Conservation (phyloP, 2,329 filamentous ascomycete genomes). For the Alternaria longipes region DNA sequence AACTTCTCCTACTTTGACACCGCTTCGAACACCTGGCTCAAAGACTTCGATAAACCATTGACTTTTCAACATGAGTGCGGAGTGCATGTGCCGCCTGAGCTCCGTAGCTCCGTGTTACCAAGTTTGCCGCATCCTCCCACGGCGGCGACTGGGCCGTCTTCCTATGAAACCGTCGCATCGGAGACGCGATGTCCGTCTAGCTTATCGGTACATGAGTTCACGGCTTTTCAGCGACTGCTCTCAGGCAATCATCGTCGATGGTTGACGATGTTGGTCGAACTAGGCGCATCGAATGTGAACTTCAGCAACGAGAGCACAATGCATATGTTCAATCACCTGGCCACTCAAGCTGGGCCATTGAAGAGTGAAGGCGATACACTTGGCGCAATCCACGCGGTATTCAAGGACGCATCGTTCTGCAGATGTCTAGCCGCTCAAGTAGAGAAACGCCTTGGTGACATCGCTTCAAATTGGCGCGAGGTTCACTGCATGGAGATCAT, state of each 20-base stretch:
- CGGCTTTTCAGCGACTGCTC: slow-evolving; percentile 59
- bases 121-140: slow-evolving; percentile 25
- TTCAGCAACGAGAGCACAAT: slow-evolving; percentile 63
- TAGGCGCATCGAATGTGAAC: slow-evolving; percentile 64
- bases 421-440: slow-evolving; percentile 58
- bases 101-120: too few species aligned
- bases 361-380: slow-evolving; percentile 37
- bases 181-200: slow-evolving; percentile 57
- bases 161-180: slow-evolving; percentile 62
- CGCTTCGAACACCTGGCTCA: slow-evolving; percentile 50
- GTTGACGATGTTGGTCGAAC: slow-evolving; percentile 58
- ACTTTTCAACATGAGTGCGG: slow-evolving; percentile 49
- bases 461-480: slow-evolving; percentile 67
- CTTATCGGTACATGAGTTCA: slow-evolving; percentile 62
- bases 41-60: slow-evolving; percentile 38
- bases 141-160: slow-evolving; percentile 52
- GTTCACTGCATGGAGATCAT: slow-evolving; percentile 9
- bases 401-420: slow-evolving; percentile 62
- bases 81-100: slow-evolving; percentile 13
- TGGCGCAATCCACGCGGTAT: slow-evolving; percentile 59
- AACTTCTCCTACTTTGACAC: slow-evolving; percentile 59
- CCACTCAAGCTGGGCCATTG: slow-evolving; percentile 64
- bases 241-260: slow-evolving; percentile 58
- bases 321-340: slow-evolving; percentile 61
- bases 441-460: slow-evolving; percentile 51